Conservation (phyloP, 495 filamentous ascomycete species). For the Tuber indicum region DNA sequence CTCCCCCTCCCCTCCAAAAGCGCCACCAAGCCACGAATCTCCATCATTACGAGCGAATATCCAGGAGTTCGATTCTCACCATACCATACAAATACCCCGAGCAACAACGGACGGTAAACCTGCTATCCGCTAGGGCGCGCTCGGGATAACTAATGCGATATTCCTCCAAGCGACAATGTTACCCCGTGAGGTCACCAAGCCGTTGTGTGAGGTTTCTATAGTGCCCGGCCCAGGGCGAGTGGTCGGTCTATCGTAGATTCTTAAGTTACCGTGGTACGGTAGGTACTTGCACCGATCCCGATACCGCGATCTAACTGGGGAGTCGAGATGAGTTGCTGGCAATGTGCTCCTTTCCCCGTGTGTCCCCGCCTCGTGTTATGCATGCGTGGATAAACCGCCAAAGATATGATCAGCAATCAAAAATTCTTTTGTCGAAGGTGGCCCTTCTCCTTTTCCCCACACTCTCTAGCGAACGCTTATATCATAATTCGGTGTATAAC, state of each 20-base stretch:
- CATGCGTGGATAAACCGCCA: background rate
- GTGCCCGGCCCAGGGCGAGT: background rate
- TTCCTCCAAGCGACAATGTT: background rate
- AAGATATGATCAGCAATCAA: background rate
- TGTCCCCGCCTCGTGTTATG: background rate
- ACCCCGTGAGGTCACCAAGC: background rate
- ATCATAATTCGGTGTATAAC: background rate
- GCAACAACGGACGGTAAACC: background rate
- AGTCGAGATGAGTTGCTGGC: background rate
- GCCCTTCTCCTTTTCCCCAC: background rate
- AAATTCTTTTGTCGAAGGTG: background rate
- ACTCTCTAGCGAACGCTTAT: background rate
- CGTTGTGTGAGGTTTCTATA: background rate
- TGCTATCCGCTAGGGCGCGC: background rate
- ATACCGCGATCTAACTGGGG: background rate
- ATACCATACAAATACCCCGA: background rate
- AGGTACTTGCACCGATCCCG: background rate
- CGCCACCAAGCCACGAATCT: background rate
- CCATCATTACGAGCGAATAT: background rate
- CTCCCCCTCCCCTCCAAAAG: background rate
- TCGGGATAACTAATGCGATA: background rate
- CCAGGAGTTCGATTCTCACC: background rate
- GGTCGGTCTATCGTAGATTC: background rate
- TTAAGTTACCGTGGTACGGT: background rate
- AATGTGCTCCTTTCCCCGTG: background rate